Conservation (phyloP, 23 red algal genomes). For the Chondrus crispus region DNA sequence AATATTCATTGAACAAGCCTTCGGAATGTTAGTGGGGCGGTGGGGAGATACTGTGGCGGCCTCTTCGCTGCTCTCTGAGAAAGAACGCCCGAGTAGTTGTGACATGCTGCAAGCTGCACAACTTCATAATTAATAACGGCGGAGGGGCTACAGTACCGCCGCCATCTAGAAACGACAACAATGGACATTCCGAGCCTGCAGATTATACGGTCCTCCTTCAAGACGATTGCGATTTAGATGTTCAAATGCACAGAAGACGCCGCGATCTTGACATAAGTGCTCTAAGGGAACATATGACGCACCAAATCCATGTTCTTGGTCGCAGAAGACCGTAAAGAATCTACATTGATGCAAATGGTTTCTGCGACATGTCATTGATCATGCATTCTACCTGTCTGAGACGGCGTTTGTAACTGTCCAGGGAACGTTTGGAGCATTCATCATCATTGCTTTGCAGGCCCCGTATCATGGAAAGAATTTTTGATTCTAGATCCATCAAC, state of each 20-base stretch:
- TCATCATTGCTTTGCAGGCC: not conserved
- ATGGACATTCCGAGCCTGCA: not conserved
- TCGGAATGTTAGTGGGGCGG: not conserved
- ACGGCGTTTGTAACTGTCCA: too few relatives aligned
- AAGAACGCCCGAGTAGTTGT: not conserved
- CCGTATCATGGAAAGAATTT: not conserved
- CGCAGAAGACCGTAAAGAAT: not conserved
- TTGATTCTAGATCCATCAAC: conserved; percentile 20
- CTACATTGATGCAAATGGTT: too few relatives aligned
- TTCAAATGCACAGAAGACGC: not conserved
- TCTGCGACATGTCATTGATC: too few relatives aligned
- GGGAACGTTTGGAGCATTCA: not conserved
- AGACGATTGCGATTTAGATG: not conserved
- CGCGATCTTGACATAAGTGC: not conserved
- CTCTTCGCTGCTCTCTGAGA: not conserved
- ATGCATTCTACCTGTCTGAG: too few relatives aligned
- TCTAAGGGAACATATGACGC: not conserved
- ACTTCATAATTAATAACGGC: not conserved
- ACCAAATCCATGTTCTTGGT: not conserved
- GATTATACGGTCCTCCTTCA: not conserved
- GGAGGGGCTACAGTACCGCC: not conserved
- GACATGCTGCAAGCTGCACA: not conserved
- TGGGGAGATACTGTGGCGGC: not conserved
- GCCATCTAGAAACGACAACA: not conserved
- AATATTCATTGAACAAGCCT: not conserved